These are phyloP conservation scores for Pseudevernia furfuracea DNA, from an alignment of 495 filamentous ascomycete species.

Conservation along the genomic window DNA sequence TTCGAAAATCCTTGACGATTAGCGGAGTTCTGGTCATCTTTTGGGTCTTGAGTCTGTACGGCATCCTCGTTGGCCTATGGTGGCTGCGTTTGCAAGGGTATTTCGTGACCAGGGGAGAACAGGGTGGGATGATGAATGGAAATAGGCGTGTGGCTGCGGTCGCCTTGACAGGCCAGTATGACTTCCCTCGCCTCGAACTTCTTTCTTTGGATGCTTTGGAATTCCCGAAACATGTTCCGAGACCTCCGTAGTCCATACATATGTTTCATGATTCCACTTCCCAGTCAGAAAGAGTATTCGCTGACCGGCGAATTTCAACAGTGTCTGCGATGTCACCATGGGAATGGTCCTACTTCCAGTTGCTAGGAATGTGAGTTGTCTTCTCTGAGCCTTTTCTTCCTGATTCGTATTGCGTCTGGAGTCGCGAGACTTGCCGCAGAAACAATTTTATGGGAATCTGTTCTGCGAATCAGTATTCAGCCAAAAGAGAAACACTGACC, in stretches of 20 bases:
- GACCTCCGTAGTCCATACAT: too few species aligned
- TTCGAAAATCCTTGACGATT: constrained; percentile 26
- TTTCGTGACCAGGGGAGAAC: constrained; percentile 21
- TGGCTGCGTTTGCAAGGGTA: constrained; percentile 28
- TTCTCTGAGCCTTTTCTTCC: background rate
- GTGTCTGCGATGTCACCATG: constrained; percentile 28
- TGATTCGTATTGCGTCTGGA: background rate
- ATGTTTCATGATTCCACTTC: background rate
- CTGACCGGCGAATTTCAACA: background rate
- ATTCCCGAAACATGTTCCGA: background rate
- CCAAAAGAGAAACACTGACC: background rate
- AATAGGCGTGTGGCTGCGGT: constrained; percentile 27
- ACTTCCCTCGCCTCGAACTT: background rate
- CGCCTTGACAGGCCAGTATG: constrained; percentile 30
- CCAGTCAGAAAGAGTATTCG: background rate
- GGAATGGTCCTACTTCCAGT: constrained; percentile 32
- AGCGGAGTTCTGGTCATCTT: constrained; percentile 25
- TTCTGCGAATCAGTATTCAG: background rate
- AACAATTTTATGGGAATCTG: background rate
- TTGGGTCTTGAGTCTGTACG: constrained; percentile 30
- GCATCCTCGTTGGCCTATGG: constrained; percentile 28
- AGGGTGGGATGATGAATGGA: constrained; percentile 22
- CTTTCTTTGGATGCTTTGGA: background rate
- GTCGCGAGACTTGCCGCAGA: background rate
- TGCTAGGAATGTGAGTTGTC: constrained; percentile 21